Evolutionary conservation across 1,139 yeast species (phyloP).

Genomic region (Debaryomycetaceae sp.): DNA sequence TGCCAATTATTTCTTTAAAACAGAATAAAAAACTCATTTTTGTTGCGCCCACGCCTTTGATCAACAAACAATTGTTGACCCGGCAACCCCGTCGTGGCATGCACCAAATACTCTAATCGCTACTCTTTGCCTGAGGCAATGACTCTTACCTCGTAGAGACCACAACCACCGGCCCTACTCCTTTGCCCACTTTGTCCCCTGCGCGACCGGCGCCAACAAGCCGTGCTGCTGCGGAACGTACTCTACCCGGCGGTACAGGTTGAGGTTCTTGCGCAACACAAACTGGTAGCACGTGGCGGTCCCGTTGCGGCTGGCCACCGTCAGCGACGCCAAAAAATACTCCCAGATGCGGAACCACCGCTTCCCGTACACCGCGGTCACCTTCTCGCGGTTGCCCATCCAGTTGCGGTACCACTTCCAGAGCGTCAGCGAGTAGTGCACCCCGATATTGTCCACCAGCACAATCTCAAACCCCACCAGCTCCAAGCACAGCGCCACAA

Average conservation of each 20-base stretch:
- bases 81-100: too few species aligned
- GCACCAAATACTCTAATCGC: too few species aligned
- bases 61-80: too few species aligned
- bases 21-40: too few species aligned
- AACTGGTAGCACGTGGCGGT: slow-evolving; percentile 90
- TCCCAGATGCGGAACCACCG: slow-evolving; percentile 96
- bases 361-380: slow-evolving; percentile 69
- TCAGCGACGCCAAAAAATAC: slow-evolving; percentile 72
- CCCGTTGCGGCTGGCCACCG: slow-evolving; percentile 85
- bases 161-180: slow-evolving; percentile 4
- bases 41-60: too few species aligned
- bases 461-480: slow-evolving; percentile 81
- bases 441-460: slow-evolving; percentile 81
- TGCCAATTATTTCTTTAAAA: too few species aligned
- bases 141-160: too few species aligned
- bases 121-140: too few species aligned
- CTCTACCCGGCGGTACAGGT: slow-evolving; percentile 74
- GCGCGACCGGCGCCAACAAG: slow-evolving; percentile 49
- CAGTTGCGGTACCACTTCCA: slow-evolving; percentile 97
- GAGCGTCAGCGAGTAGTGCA: slow-evolving; percentile 81
- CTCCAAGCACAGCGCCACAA: slow-evolving; percentile 69
- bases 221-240: slow-evolving; percentile 75
- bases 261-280: slow-evolving; percentile 80
- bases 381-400: slow-evolving; percentile 74
- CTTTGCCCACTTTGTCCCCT: slow-evolving; percentile 36